Evolutionary conservation across 345 rosid species (phyloP).

Genomic region (Brassica napus): DNA sequence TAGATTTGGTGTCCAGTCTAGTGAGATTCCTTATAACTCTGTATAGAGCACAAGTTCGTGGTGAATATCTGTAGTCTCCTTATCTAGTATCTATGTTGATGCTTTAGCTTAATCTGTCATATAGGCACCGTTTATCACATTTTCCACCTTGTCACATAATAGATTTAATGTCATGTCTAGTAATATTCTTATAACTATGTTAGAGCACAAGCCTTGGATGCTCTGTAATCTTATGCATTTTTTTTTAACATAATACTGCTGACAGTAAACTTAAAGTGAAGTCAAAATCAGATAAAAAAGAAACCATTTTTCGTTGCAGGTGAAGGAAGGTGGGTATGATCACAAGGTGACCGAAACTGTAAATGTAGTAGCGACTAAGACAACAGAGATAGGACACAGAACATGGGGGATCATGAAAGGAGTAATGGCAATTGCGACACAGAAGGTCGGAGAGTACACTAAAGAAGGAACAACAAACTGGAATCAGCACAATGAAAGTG

Average conservation of each 20-base stretch:
- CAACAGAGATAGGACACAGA: slow-evolving; percentile 86
- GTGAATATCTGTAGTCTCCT: neutral
- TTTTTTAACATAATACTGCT: neutral
- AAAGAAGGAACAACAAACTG: slow-evolving; percentile 61
- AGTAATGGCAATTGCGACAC: slow-evolving; percentile 87
- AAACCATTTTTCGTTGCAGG: slow-evolving; percentile 50
- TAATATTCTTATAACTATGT: neutral
- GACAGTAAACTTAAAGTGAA: neutral
- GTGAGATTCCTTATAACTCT: neutral
- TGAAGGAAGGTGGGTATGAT: slow-evolving; percentile 93
- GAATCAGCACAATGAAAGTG: slow-evolving; percentile 57
- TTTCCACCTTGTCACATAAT: neutral
- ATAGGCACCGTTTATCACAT: neutral
- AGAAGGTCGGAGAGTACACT: slow-evolving; percentile 83
- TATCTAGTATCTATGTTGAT: neutral
- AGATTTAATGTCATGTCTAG: neutral
- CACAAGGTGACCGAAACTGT: slow-evolving; percentile 91
- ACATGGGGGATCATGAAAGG: slow-evolving; percentile 99
- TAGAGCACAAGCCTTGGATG: neutral
- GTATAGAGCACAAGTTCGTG: neutral
- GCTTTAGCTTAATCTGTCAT: neutral
- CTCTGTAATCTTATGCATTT: neutral
- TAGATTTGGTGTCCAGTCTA: neutral
- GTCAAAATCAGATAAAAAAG: neutral
- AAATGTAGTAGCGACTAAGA: slow-evolving; percentile 80